Evolutionary conservation across 2,329 filamentous ascomycete species (phyloP), one percentile per base, ranked within the genome.

Genomic region (Phaeoacremonium minimum): DNA sequence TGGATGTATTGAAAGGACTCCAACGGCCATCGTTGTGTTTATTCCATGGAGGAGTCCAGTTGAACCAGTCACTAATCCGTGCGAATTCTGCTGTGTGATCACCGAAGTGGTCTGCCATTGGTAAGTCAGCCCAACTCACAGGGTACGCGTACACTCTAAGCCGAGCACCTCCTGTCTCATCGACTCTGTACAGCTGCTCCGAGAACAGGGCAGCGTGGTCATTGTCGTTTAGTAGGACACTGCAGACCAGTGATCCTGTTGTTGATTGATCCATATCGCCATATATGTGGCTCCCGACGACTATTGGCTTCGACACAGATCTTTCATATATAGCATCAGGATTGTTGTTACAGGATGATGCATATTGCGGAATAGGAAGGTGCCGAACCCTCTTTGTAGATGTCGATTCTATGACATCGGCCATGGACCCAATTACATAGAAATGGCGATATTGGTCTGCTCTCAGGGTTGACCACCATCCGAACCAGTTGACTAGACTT

Each of bases 401-500:
- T 17, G 14, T 19, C 7, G 50, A 51, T 2, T 43, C 36, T 22
- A 33, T 41, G 2, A 55, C 38, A 17, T 30, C 30, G 32, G 52
- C 28, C 44, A 48, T 43, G 1, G 75, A 75, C 4, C 77, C 77
- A 5, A 82, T 37, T 4, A 83, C 70, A 14, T 62, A 58, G 45
- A 82, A 81, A 26, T 66, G 70, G 19, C 75, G 68, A 46, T 69
- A 75, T 28, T 57, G 55, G 38, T 78, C 68, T 22, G 76, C 48
- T 18, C 69, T 67, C 37, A 53, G 41, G 19, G 64, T 57, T 1
- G 75, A 63, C 78, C 77, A 83, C 53, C 64, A 73, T 2, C 72
- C 75, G 50, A 80, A 83, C 71, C 75, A 81, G 43, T 80, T 76
- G 8, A 82, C 67, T 18, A 83, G 57, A 38, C 71, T 78, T 48